Percentiles rank a stretch among this genome's conserved stretches.
Conservation (phyloP, 1,284 basidiomycete species). For the Uromyces viciae-fabae region DNA sequence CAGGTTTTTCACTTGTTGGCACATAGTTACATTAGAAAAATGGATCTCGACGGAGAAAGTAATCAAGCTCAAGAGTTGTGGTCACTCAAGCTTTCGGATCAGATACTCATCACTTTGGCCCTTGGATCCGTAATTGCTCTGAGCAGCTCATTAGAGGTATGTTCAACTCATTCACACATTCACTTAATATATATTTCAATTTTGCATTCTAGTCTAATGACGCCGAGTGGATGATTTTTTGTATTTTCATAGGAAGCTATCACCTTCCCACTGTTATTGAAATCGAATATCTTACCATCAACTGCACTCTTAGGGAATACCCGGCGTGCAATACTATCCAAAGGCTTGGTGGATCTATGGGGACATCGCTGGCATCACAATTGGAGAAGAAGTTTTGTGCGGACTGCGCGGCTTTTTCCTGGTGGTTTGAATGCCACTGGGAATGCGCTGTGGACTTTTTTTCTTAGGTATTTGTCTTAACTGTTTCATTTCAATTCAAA, state of each 20-base stretch:
- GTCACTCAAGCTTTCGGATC: constrained; percentile 3
- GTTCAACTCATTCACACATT: no score
- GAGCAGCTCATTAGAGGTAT: constrained; percentile 27
- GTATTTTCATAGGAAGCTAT: constrained; percentile 32
- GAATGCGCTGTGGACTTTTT: constrained; percentile 37
- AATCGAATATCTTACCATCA: constrained; percentile 16
- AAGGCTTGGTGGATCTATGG: constrained; percentile 36
- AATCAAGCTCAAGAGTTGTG: constrained; percentile 20
- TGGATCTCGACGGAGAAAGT: constrained; percentile 25
- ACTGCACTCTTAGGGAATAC: constrained; percentile 31
- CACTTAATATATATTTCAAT: no score
- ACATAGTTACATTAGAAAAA: constrained; percentile 23
- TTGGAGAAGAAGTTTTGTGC: constrained; percentile 35
- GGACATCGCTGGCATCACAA: constrained; percentile 41
- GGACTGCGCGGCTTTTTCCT: constrained; percentile 30
- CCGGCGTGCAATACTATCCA: constrained; percentile 24
- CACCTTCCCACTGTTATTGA: constrained; percentile 16
- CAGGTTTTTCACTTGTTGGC: constrained; percentile 31
- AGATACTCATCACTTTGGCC: constrained; percentile 21
- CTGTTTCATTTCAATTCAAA: background rate
- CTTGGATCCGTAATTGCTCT: constrained; percentile 29
- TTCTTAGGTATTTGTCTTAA: constrained; percentile 19
- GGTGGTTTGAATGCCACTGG: constrained; percentile 1
- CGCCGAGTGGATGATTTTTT: no score
- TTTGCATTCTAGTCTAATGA: no score